Evolutionary conservation across 2,329 filamentous ascomycete genomes (phyloP), one percentile per base, ranked within the genome.

Genomic region (Penicillium italicum): DNA sequence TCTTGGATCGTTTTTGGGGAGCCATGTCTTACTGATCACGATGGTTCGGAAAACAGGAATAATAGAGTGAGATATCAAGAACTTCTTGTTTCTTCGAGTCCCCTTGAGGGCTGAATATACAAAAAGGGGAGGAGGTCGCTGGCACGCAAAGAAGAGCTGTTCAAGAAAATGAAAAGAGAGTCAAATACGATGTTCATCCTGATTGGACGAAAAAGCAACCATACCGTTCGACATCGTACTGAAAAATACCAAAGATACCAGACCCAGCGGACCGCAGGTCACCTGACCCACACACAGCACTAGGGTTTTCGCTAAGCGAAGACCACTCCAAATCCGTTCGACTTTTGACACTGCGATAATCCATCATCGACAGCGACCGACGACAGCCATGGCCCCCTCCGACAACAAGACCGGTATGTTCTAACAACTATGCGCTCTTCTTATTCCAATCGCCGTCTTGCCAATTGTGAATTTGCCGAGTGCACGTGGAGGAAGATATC

Each of bases 321-420:
- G 64, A 62, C 70, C 68, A 66, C 68, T 64, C 63, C 68, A 72
- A 72, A 64, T 72, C 48, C 37, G 64, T 70, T 71, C 62, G 69
- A 72, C 66, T 63, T 62, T 69, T 66, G 70, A 75, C 72, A 72
- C 69, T 71, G 72, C 72, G 73, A 75, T 71, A 74, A 74, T 69
- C 45, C 69, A 75, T 65, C 68, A 73, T 55, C 70, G 68, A 72
- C 69, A 71, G 69, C 74, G 67, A 55, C 53, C 53, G 71, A 74
- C 72, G 73, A 75, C 72, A 76, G 74, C 73, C 69, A 77, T 77
- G 76, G 76, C 75, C 67, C 76, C 76, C 66, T 75, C 75, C 66
- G 47, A 55, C 53, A 77, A 68, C 68, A 78, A 78, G 74, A 75
- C 77, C 76, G 74, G 77, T 79, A 71, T 63, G 71, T 62, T 55